Evolutionary conservation across 1,284 basidiomycete genomes (phyloP), one percentile per base, ranked within the genome.

Genomic region (Exobasidium rhododendri): DNA sequence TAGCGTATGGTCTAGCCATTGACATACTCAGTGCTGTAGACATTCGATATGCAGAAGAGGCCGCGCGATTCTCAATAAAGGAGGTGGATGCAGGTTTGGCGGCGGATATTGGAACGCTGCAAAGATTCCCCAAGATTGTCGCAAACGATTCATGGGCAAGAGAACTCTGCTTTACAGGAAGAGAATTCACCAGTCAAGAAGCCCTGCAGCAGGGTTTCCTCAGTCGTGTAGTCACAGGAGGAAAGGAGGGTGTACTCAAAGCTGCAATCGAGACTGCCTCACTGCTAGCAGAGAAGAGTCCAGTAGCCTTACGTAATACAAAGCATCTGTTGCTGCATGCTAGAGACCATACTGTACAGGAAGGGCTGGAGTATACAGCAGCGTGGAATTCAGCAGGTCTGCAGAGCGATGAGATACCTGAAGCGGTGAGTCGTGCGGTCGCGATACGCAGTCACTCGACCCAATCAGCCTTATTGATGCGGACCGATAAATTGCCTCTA

Each of bases 11-110:
- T 0, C 84, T 94, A 0, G 90, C 85, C 0, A 75, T 85, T 57
- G 85, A 97, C 80, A 85, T 94, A 65, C 84, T 90, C 17, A 83
- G 85, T 0, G 88, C 89, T 0, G 91, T 90, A 76, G 93, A 96
- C 76, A 84, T 96, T 11, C 85, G 93, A 0, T 87, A 89, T 66
- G 86, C 88, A 1, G 85, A 89, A 0, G 82, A 85, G 0, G 83
- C 87, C 66, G 80, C 86, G 0, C 73, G 77, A 1, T 91, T 96
- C 74, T 85, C 86, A 17, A 90, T 96, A 81, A 91, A 92, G 90
- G 92, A 97, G 84, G 89, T 92, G 6, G 91, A 93, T 73, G 86
- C 92, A 6, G 92, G 91, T 0, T 83, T 96, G 0, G 92, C 92
- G 1, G 90, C 93, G 1, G 93, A 96, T 78, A 88, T 94, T 53